Conservation (phyloP, 2,329 filamentous ascomycete genomes). For the Alternaria sp. region DNA sequence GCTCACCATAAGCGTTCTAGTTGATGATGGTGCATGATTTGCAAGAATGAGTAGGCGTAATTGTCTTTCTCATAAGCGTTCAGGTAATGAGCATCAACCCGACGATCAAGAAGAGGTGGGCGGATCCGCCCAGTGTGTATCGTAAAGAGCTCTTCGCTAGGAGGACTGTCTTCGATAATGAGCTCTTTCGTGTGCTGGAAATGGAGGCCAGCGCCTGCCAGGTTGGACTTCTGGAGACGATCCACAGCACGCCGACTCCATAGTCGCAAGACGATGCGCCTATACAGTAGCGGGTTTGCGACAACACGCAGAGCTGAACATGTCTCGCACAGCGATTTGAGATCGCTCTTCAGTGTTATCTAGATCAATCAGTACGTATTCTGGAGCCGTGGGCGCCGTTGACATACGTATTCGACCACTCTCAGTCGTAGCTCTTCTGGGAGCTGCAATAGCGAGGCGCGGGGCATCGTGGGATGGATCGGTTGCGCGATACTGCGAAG, state of each 20-base stretch:
- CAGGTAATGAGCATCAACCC: not conserved
- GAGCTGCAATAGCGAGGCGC: no score
- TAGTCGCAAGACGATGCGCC: not conserved
- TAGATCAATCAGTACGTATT: not conserved
- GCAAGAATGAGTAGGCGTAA: not conserved
- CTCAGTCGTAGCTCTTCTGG: no score
- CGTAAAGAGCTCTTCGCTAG: not conserved
- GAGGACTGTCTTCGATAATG: not conserved
- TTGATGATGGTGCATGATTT: not conserved
- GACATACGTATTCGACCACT: no score
- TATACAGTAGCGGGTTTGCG: not conserved
- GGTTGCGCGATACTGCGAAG: no score
- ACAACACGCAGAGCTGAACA: not conserved
- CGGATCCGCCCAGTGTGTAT: not conserved
- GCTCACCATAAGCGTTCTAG: not conserved
- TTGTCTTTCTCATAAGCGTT: not conserved
- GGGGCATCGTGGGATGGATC: no score
- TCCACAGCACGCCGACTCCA: not conserved
- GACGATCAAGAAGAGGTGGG: not conserved
- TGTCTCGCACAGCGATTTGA: not conserved
- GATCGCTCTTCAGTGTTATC: not conserved
- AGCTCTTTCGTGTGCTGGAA: not conserved
- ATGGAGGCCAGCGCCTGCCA: not conserved
- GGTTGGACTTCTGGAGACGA: not conserved
- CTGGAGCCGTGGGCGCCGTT: no score